Evolutionary conservation across 306 rosid genomes (phyloP).

Genomic region (Echinosophora koreensis): DNA sequence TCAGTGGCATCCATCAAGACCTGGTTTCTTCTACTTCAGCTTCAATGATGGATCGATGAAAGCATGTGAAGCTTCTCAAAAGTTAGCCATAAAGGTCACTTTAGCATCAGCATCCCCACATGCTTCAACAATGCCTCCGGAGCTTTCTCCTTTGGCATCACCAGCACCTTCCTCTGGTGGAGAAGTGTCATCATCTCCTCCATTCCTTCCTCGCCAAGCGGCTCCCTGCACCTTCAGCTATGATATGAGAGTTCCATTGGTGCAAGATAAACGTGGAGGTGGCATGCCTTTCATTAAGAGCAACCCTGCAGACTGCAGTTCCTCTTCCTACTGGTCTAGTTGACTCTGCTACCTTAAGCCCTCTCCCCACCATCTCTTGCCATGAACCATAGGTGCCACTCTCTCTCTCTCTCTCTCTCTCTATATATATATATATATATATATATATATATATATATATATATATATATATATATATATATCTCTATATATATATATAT

Average conservation of each 20-base stretch:
- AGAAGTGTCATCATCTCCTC: constrained; percentile 62
- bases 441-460: background rate
- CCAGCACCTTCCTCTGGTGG: constrained; percentile 72
- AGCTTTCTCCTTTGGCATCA: constrained; percentile 57
- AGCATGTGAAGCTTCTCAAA: constrained; percentile 68
- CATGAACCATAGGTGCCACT: constrained; percentile 59
- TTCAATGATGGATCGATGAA: constrained; percentile 71
- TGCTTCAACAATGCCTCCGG: constrained; percentile 53
- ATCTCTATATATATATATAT: too few relatives aligned
- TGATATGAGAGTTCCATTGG: constrained; percentile 63
- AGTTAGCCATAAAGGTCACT: constrained; percentile 73
- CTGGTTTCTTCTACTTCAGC: constrained; percentile 83
- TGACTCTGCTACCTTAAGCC: constrained; percentile 87
- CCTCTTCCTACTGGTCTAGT: constrained; percentile 95
- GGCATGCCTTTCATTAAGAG: constrained; percentile 88
- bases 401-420: background rate
- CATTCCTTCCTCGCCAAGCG: constrained; percentile 70
- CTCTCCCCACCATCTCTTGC: constrained; percentile 66
- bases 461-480: too few relatives aligned
- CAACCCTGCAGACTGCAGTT: constrained; percentile 97
- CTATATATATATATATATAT: too few relatives aligned
- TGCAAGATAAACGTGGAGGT: constrained; percentile 60
- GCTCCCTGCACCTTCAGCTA: constrained; percentile 44
- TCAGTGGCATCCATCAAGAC: constrained; percentile 95
- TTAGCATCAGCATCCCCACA: constrained; percentile 4